phyloP scores from a whole-genome alignment of 495 filamentous ascomycete genomes.

The Penicillium antarcticum region DNA sequence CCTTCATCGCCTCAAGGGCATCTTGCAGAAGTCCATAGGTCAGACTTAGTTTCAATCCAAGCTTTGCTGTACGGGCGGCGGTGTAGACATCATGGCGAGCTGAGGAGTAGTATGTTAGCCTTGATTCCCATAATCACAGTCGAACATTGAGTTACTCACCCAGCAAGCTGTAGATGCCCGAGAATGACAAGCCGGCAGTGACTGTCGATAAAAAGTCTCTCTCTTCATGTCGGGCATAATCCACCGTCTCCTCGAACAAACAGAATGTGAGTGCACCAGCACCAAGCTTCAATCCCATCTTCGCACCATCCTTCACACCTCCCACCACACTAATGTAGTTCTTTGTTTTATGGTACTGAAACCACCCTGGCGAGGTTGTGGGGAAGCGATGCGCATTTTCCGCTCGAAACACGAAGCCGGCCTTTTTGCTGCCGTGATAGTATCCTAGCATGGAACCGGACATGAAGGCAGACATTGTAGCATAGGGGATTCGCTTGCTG shows the following conservation, averaged over 20 bases:
- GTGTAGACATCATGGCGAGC: constrained; percentile 79
- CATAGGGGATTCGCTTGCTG: constrained; percentile 60
- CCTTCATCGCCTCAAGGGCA: constrained; percentile 56
- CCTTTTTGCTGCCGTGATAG: constrained; percentile 65
- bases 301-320: constrained; percentile 71
- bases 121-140: not conserved
- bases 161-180: constrained; percentile 82
- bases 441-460: constrained; percentile 68
- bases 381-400: constrained; percentile 94
- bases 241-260: constrained; percentile 78
- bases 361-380: constrained; percentile 79
- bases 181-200: constrained; percentile 74
- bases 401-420: constrained; percentile 81
- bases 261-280: constrained; percentile 66
- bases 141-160: constrained; percentile 50
- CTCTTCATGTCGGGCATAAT: constrained; percentile 62
- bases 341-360: constrained; percentile 95
- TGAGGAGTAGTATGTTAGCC: constrained; percentile 31
- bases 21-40: constrained; percentile 82
- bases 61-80: constrained; percentile 78
- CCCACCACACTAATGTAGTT: constrained; percentile 80
- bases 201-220: constrained; percentile 73
- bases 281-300: constrained; percentile 67
- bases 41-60: constrained; percentile 73
- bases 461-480: constrained; percentile 54